A percentile compares a stretch with the other conserved stretches of the same genome.
These are phyloP conservation scores for Corylus heterophylla DNA, from an alignment of 306 rosid genomes.

Conservation along the genomic window DNA sequence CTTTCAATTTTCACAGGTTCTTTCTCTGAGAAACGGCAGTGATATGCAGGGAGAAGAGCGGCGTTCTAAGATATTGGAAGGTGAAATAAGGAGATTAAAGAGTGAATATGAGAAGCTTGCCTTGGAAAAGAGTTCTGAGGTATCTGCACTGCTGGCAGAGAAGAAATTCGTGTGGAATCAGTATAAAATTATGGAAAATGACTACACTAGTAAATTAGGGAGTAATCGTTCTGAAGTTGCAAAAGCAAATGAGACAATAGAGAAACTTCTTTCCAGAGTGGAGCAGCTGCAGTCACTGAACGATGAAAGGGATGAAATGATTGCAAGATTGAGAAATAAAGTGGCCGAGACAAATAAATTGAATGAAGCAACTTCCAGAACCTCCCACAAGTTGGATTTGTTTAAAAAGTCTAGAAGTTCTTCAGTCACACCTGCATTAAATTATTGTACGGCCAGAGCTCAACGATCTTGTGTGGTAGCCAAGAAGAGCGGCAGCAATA, in stretches of 20 bases:
- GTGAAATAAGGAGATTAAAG: slow-evolving; percentile 48
- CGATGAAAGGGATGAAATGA: slow-evolving; percentile 55
- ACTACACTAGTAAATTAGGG: slow-evolving; percentile 49
- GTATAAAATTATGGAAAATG: slow-evolving; percentile 60
- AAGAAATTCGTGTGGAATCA: slow-evolving; percentile 90
- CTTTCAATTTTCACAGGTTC: slow-evolving; percentile 41
- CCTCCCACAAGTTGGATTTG: slow-evolving; percentile 54
- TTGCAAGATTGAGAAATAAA: slow-evolving; percentile 47
- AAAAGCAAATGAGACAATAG: slow-evolving; percentile 46
- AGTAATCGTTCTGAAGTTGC: slow-evolving; percentile 54
- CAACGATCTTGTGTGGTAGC: slow-evolving; percentile 28
- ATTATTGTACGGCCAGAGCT: slow-evolving; percentile 38
- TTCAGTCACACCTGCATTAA: slow-evolving; percentile 53
- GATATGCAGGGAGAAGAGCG: slow-evolving; percentile 29
- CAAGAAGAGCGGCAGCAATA: slow-evolving; percentile 31
- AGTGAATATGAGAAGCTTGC: slow-evolving; percentile 59
- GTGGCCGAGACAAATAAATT: slow-evolving; percentile 54
- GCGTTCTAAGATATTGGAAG: slow-evolving; percentile 26
- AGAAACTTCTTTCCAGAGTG: slow-evolving; percentile 52
- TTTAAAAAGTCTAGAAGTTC: slow-evolving; percentile 42
- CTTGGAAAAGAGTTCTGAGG: slow-evolving; percentile 53
- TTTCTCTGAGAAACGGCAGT: slow-evolving; percentile 14
- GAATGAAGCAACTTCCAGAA: slow-evolving; percentile 52
- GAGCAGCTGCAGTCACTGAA: slow-evolving; percentile 64
- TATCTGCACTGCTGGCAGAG: slow-evolving; percentile 65